phyloP scores from a whole-genome alignment of 768 basidiomycete genomes.

The Gymnopilus junonius region DNA sequence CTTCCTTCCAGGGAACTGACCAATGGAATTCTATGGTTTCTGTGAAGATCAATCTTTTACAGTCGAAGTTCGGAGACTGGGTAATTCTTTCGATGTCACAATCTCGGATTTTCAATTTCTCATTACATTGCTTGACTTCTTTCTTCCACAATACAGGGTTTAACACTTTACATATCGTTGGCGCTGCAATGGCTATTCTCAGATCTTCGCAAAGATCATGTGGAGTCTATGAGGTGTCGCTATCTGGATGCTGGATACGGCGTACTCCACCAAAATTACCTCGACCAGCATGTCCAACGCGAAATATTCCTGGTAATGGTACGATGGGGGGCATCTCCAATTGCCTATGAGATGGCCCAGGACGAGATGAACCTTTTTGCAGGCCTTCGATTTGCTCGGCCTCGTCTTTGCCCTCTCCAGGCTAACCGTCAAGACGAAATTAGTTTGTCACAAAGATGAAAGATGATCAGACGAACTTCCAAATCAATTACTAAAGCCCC shows the following conservation, averaged over 20 bases:
- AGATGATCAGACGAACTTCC: slow-evolving; percentile 51
- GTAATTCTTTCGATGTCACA: neutral
- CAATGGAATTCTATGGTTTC: no score
- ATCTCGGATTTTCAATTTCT: neutral
- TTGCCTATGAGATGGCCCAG: slow-evolving; percentile 3
- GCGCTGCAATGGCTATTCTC: neutral
- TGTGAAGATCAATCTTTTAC: neutral
- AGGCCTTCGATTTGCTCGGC: slow-evolving; percentile 12
- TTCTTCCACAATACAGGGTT: neutral
- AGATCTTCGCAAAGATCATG: neutral
- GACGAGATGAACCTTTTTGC: neutral
- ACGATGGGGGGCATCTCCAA: slow-evolving; percentile 29
- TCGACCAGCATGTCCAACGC: slow-evolving; percentile 65
- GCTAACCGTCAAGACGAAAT: slow-evolving; percentile 24
- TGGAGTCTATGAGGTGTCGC: neutral
- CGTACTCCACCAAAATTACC: slow-evolving; percentile 31
- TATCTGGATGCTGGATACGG: slow-evolving; percentile 4
- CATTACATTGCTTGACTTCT: neutral
- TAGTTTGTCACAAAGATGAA: slow-evolving; percentile 7
- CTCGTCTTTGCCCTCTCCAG: slow-evolving; percentile 43
- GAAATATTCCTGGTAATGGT: slow-evolving; percentile 41
- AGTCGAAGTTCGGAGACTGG: neutral
- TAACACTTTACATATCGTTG: neutral
- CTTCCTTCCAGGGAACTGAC: neutral
- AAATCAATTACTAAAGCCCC: slow-evolving; percentile 89